Conservation (phyloP, 2,329 filamentous ascomycete species). For the Stylonectria norvegica region DNA sequence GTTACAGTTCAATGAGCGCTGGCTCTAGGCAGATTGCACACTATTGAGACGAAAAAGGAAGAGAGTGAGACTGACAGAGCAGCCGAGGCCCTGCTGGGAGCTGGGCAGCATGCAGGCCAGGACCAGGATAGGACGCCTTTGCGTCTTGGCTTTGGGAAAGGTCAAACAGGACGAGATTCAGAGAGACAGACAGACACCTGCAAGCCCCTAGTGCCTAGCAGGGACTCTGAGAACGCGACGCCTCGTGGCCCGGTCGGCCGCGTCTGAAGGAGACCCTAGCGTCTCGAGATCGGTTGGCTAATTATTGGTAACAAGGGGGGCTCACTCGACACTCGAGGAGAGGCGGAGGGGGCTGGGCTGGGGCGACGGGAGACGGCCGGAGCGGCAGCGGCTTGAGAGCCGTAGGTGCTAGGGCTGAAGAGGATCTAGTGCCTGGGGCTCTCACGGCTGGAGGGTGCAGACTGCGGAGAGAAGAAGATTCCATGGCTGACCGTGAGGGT, state of each 20-base stretch:
- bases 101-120: conserved; percentile 11
- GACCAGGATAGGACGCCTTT: conserved; percentile 4
- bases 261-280: not conserved
- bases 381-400: not conserved
- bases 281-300: not conserved
- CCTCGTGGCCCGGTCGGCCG: not conserved
- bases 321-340: no score
- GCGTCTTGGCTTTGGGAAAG: no score
- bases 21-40: conserved; percentile 10
- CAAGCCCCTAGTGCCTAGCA: no score
- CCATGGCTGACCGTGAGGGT: no score
- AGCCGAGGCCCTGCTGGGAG: not conserved
- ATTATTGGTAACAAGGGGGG: no score
- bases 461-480: not conserved
- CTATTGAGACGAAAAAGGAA: not conserved
- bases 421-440: not conserved
- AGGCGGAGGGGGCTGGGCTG: not conserved
- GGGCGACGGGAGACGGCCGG: not conserved
- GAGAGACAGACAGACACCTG: no score
- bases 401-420: not conserved
- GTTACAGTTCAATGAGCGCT: conserved; percentile 1
- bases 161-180: no score
- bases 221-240: not conserved
- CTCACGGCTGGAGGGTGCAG: not conserved
- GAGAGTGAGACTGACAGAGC: conserved; percentile 1